Conservation (phyloP, 139 green algal species). For the Cymbomonas tetramitiformis region DNA sequence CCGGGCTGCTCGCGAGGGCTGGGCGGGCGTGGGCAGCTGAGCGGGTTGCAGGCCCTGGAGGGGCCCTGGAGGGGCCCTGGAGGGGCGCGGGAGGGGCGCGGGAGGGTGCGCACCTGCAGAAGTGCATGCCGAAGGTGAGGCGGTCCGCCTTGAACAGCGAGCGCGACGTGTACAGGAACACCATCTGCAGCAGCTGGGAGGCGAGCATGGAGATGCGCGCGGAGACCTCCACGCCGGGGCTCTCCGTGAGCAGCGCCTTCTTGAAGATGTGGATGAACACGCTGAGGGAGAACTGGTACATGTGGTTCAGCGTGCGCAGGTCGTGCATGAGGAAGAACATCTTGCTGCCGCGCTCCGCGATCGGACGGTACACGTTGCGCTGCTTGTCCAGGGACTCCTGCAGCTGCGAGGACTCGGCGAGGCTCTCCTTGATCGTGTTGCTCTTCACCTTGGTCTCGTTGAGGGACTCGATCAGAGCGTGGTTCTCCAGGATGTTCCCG, state of each 20-base stretch:
- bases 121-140: constrained; percentile 56
- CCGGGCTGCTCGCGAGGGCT: too few species aligned
- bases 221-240: constrained; percentile 14
- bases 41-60: too few species aligned
- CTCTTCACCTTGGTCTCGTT: constrained; percentile 55
- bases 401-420: constrained; percentile 39
- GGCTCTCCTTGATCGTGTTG: constrained; percentile 32
- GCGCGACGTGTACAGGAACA: constrained; percentile 42
- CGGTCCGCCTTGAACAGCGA: constrained; percentile 57
- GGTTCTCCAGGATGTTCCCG: constrained; percentile 62
- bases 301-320: constrained; percentile 44
- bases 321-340: constrained; percentile 56
- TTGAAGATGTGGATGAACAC: constrained; percentile 33
- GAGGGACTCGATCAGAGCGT: constrained; percentile 50
- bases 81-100: too few species aligned
- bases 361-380: constrained; percentile 42
- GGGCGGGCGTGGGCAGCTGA: too few species aligned
- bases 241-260: constrained; percentile 5
- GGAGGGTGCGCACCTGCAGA: constrained; percentile 32
- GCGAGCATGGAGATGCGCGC: constrained; percentile 37
- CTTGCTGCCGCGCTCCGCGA: constrained; percentile 35
- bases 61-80: too few species aligned
- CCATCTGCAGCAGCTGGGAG: constrained; percentile 34
- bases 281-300: constrained; percentile 56
- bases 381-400: constrained; percentile 45